phyloP scores from a whole-genome alignment of 345 rosid genomes.

The Conringia planisiliqua region DNA sequence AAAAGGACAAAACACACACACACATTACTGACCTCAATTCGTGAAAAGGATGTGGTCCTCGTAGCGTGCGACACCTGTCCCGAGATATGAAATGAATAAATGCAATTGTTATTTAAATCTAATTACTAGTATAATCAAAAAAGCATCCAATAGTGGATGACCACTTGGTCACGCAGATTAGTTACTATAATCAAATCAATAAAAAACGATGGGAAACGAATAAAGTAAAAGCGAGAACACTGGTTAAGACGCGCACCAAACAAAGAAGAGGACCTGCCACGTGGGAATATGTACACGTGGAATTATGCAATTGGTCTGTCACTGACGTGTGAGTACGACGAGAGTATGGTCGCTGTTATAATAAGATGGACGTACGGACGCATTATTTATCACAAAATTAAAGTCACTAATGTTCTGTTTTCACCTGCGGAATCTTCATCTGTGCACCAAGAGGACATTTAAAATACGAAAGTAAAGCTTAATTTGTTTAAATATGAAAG shows the following conservation, averaged over 20 bases:
- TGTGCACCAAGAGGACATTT: not conserved
- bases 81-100: conserved; percentile 17
- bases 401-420: not conserved
- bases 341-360: not conserved
- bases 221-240: conserved; percentile 3
- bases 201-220: not conserved
- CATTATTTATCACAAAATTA: not conserved
- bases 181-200: not conserved
- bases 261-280: not conserved
- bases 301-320: not conserved
- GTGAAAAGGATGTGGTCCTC: conserved; percentile 32
- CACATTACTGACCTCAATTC: not conserved
- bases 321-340: not conserved
- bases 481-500: too few species aligned
- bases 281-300: not conserved
- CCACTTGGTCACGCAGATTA: conserved; percentile 11
- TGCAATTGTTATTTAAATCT: not conserved
- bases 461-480: too few species aligned
- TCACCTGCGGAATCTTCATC: not conserved
- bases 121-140: not conserved
- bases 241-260: not conserved
- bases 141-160: conserved; percentile 25
- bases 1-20: not conserved
- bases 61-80: conserved; percentile 38
- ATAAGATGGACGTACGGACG: conserved; percentile 12